Conservation (phyloP, 805 yeast genomes). For the Metschnikowia shivogae region DNA sequence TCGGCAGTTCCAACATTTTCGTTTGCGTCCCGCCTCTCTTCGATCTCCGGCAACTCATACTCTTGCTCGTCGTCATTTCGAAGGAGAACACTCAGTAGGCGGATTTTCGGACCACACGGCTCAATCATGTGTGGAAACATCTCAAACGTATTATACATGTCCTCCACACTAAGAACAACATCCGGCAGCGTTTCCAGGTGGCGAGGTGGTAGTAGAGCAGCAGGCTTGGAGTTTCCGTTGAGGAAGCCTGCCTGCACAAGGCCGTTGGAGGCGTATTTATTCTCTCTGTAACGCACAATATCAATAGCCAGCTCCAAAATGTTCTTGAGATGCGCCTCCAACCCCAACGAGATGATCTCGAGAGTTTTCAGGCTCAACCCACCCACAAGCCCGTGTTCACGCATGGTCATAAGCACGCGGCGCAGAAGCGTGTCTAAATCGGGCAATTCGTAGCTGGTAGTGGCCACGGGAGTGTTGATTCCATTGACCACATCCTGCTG, state of each 20-base stretch:
- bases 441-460: conserved; percentile 78
- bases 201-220: conserved; percentile 3
- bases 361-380: conserved; percentile 71
- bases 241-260: conserved; percentile 25
- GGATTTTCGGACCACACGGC: conserved; percentile 56
- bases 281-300: conserved; percentile 57
- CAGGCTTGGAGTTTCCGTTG: conserved; percentile 1
- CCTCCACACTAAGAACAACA: conserved; percentile 58
- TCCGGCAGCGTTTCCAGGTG: conserved; percentile 12
- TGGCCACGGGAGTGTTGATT: conserved; percentile 71
- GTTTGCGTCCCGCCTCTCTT: not conserved
- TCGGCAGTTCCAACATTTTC: conserved; percentile 50
- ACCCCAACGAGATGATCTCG: conserved; percentile 74
- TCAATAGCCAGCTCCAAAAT: conserved; percentile 73
- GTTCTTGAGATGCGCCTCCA: conserved; percentile 74
- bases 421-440: conserved; percentile 66
- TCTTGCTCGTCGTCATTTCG: conserved; percentile 50
- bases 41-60: conserved; percentile 24
- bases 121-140: conserved; percentile 66
- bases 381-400: conserved; percentile 88
- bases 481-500: conserved; percentile 90
- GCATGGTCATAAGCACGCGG: conserved; percentile 73
- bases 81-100: conserved; percentile 47
- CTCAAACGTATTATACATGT: conserved; percentile 58
- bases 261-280: conserved; percentile 38